Evolutionary conservation across 179 eudicot species (phyloP).

Genomic region (Nepenthes alata): DNA sequence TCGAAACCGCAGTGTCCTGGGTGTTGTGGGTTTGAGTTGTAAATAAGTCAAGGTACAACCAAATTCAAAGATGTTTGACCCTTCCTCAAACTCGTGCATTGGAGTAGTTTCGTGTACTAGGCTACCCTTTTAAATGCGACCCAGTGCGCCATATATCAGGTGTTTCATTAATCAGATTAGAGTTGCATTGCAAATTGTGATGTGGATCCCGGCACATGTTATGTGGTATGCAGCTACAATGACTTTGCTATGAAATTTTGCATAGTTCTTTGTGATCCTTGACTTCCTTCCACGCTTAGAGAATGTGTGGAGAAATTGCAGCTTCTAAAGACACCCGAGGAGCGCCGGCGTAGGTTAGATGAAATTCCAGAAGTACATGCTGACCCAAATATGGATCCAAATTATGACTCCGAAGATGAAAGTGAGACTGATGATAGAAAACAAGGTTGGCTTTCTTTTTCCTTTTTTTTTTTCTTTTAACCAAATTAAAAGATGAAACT

Average conservation of each 20-base stretch:
- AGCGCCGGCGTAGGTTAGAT: constrained; percentile 78
- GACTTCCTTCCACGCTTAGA: constrained; percentile 70
- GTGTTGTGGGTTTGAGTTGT: too few species aligned
- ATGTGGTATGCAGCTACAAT: not conserved
- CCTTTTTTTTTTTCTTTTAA: not conserved
- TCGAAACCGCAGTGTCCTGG: too few species aligned
- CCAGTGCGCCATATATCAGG: too few species aligned
- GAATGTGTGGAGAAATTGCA: constrained; percentile 91
- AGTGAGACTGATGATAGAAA: constrained; percentile 45
- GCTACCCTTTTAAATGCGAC: too few species aligned
- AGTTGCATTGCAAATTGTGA: too few species aligned
- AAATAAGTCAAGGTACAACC: too few species aligned
- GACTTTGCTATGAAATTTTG: not conserved
- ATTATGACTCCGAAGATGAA: constrained; percentile 59
- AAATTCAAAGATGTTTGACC: too few species aligned
- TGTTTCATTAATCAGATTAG: too few species aligned
- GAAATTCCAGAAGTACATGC: constrained; percentile 81
- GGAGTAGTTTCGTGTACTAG: too few species aligned
- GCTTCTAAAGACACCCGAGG: constrained; percentile 88
- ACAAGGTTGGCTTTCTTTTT: constrained; percentile 22
- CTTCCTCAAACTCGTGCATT: too few species aligned
- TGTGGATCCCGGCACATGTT: not conserved
- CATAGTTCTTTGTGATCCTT: constrained; percentile 33
- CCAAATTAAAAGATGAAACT: not conserved
- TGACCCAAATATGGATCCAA: constrained; percentile 97